Percentiles rank a stretch among this genome's conserved stretches.
Conservation (phyloP, 371 early-diverging fungal species). For the Entomophthora muscae region DNA sequence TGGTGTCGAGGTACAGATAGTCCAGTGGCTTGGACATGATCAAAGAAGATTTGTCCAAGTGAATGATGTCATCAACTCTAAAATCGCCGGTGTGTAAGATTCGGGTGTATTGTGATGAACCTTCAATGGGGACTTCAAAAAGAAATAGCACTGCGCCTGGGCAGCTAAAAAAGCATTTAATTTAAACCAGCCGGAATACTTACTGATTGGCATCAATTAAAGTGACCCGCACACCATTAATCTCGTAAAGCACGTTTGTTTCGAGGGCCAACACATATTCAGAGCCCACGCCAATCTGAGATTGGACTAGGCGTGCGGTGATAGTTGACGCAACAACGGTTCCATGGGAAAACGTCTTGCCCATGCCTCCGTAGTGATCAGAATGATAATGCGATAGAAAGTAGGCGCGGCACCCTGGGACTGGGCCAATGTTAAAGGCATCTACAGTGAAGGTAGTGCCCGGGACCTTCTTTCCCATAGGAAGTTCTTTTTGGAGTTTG, state of each 20-base stretch:
- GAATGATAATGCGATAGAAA: constrained; percentile 83
- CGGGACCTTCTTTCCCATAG: constrained; percentile 10
- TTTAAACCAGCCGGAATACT: constrained; percentile 2
- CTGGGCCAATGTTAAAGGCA: constrained; percentile 68
- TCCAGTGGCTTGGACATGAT: constrained; percentile 22
- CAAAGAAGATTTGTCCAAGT: constrained; percentile 20
- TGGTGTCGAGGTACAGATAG: constrained; percentile 78
- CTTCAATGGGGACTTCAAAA: constrained; percentile 34
- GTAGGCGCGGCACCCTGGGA: constrained; percentile 53
- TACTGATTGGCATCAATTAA: constrained; percentile 85
- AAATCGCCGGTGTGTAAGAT: constrained; percentile 90
- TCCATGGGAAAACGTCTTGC: constrained; percentile 44
- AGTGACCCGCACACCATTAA: constrained; percentile 38
- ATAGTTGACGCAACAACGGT: constrained; percentile 70
- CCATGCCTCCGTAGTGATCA: constrained; percentile 78
- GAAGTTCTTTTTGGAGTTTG: neutral
- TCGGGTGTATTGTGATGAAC: constrained; percentile 13
- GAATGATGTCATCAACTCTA: constrained; percentile 42
- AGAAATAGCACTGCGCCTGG: constrained; percentile 80
- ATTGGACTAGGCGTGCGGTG: constrained; percentile 65
- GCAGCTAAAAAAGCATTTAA: constrained; percentile 27
- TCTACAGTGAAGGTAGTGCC: constrained; percentile 74
- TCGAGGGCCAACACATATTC: constrained; percentile 44
- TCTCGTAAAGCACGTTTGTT: constrained; percentile 37
- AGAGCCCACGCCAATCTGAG: constrained; percentile 37